Percentiles rank a stretch among this genome's conserved stretches.
phyloP scores from a whole-genome alignment of 352 stramenopile genomes.

The Phytophthora colocasiae region DNA sequence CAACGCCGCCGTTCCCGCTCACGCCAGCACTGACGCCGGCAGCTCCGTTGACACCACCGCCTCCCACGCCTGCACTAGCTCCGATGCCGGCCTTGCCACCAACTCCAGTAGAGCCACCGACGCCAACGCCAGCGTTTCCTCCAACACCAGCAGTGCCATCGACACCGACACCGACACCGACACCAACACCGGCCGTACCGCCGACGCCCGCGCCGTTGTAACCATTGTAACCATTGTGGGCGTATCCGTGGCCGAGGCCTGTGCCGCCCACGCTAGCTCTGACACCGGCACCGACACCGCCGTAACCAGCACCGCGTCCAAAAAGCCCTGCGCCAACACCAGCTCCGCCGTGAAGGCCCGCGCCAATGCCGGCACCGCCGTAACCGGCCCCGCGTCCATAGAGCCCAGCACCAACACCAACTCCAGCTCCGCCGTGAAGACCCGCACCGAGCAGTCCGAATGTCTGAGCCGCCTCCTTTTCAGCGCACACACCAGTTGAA shows the following conservation, averaged over 20 bases:
- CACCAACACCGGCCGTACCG: background rate
- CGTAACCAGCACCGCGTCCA: background rate
- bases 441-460: conserved; percentile 19
- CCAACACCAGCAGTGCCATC: background rate
- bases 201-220: background rate
- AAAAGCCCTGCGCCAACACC: background rate
- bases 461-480: conserved; percentile 22
- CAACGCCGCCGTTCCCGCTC: background rate
- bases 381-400: background rate
- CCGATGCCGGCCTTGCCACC: background rate
- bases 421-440: conserved; percentile 4
- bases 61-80: background rate
- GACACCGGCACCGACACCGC: background rate
- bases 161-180: too few relatives aligned
- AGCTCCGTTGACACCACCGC: too few relatives aligned
- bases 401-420: background rate
- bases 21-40: background rate
- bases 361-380: background rate
- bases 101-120: background rate
- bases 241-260: background rate
- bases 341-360: background rate
- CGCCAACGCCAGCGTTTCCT: background rate
- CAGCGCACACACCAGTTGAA: background rate
- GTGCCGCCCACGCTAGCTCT: background rate
- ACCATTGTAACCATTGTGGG: too few relatives aligned